phyloP scores from a whole-genome alignment of 257 asterid species.

The Solanum sitiens region DNA sequence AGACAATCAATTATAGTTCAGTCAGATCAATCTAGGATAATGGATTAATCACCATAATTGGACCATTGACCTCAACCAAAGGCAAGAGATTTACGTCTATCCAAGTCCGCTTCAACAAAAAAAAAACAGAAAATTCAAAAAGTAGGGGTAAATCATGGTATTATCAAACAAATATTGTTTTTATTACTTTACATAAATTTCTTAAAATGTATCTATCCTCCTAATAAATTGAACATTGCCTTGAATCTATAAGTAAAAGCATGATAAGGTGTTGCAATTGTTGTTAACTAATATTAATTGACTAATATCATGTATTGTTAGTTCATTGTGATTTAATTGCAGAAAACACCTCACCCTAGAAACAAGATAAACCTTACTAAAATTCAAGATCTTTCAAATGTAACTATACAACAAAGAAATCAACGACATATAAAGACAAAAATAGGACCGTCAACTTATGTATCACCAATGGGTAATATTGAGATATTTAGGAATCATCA shows the following conservation, averaged over 20 bases:
- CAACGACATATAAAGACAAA: background rate
- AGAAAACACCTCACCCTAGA: conserved; percentile 4
- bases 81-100: background rate
- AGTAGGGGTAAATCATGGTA: background rate
- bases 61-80: background rate
- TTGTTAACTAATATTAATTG: background rate
- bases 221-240: background rate
- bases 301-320: background rate
- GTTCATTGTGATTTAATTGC: conserved; percentile 21
- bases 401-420: background rate
- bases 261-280: background rate
- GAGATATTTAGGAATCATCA: conserved; percentile 8
- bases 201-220: background rate
- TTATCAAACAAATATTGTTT: background rate
- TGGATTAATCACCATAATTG: background rate
- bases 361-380: background rate
- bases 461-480: background rate
- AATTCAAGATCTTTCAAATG: conserved; percentile 11
- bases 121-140: background rate
- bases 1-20: background rate
- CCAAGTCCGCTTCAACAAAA: background rate
- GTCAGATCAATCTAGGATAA: background rate
- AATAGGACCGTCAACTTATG: background rate
- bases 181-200: background rate
- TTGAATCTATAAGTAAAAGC: background rate